Evolutionary conservation across 306 rosid species (phyloP), one percentile per base, ranked within the genome.

Genomic region (Pachyrhizus erosus): DNA sequence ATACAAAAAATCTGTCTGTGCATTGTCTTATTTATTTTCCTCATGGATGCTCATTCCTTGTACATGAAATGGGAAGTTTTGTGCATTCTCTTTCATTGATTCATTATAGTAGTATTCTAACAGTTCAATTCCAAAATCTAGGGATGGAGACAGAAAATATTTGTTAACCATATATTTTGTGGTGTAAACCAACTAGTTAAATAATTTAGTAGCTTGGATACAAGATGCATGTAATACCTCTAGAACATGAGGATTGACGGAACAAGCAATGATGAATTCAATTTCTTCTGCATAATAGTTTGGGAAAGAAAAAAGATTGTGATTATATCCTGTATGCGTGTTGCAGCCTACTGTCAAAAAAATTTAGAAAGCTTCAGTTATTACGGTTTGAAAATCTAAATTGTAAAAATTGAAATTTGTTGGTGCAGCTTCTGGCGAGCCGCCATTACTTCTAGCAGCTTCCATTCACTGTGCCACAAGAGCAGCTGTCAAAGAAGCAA

Each of bases 341-440:
- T 51, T 49, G 52, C 51, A 39, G 71, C 33, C 26, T n/a, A 27
- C 37, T 39, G 13, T 42, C 27, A 51, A 9, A 39, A 49, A 39
- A 31, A 58, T 69, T 58, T 74, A 48, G 70, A 78, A 40, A 26
- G 23, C 37, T 57, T 76, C 64, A 37, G 15, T 34, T 2, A 9
- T 46, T 40, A 11, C 5, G 2, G 29, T 54, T 69, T 29, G 23
- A 64, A 76, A 15, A 33, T 58, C 21, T 29, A 5, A 48, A 9
- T 13, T 64, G 46, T 9, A 67, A 48, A 5, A 43, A 10, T 5
- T 78, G 66, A 54, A 54, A 24, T 68, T 33, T 67, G 42, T 82
- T 81, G 71, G 12, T 84, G 89, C 91, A 96, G 99, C 98, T 84
- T 96, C 99, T 54, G 99, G 99, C 0, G 99, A 96, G 83, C 98